Evolutionary conservation across 2,329 filamentous ascomycete species (phyloP), one percentile per base, ranked within the genome.

Genomic region (Trichoderma guizhouense): DNA sequence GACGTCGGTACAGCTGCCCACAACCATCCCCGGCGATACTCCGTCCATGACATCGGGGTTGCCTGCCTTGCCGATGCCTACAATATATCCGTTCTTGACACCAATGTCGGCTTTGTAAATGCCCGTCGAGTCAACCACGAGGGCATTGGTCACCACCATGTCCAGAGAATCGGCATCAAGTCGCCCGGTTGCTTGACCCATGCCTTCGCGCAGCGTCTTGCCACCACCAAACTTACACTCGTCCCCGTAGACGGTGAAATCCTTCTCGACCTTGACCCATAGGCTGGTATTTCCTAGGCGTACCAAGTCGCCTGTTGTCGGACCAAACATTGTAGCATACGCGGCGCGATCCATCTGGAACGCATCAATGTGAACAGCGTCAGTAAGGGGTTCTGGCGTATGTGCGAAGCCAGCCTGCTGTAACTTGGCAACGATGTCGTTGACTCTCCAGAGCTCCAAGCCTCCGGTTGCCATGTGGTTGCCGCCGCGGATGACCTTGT

Each of bases 81-180:
- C 91, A 77, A 98, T 98, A 51, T 92, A 80, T 2, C 95, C 95
- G 76, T 94, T 83, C 81, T 97, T 97, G 80, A 98, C 91, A 32
- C 95, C 95, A 79, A 98, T 97, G 80, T 98, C 95, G 7, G 95
- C 95, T 84, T 98, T 98, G 86, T 93, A 97, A 78, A 98, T 97
- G 62, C 95, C 95, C 1, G 88, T 92, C 88, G 92, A 97, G 83
- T 98, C 95, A 24, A 98, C 87, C 47, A 98, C 91, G 74, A 98
- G 83, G 6, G 95, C 95, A 77, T 98, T 98, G 2, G 91, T 93
- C 72, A 98, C 89, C 28, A 97, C 93, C 61, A 95, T 88, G 79
- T 98, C 95, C 72, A 98, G 83, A 28, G 89, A 90, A 28, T 95
- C 90, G 3, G 86, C 84, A 76, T 95, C 92, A 0, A 87, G 82